A percentile compares a stretch with the other conserved stretches of the same genome.
Conservation (phyloP, 31 red algal genomes). For the Odonthalia washingtoniensis region DNA sequence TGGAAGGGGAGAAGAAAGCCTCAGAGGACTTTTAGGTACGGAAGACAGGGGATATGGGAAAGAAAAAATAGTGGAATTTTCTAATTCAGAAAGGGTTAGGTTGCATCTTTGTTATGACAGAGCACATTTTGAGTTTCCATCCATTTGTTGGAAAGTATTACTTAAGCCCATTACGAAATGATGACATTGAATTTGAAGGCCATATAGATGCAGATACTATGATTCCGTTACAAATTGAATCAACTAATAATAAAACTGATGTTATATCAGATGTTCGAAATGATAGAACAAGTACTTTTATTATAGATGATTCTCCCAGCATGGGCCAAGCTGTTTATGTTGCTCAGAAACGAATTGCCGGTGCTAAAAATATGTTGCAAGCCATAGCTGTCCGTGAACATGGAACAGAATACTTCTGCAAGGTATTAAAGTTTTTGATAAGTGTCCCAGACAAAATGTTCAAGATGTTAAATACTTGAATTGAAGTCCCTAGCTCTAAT, state of each 20-base stretch:
- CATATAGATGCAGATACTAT: background rate
- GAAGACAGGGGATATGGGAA: conserved; percentile 29
- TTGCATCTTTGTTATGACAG: conserved; percentile 38
- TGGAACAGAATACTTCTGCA: too few relatives aligned
- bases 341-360: too few relatives aligned
- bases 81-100: conserved; percentile 12
- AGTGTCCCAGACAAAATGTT: too few relatives aligned
- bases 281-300: conserved; percentile 16
- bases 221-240: background rate
- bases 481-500: too few relatives aligned
- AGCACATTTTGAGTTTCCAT: conserved; percentile 19
- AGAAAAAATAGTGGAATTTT: background rate
- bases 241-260: conserved; percentile 8
- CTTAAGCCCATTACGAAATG: conserved; percentile 22
- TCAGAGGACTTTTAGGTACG: conserved; percentile 10
- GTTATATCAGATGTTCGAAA: background rate
- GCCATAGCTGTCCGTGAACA: too few relatives aligned
- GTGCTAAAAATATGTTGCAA: too few relatives aligned
- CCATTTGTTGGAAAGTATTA: conserved; percentile 24
- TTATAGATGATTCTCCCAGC: conserved; percentile 26
- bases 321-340: too few relatives aligned
- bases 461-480: too few relatives aligned
- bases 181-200: too few relatives aligned
- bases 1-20: conserved; percentile 3
- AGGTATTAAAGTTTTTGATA: too few relatives aligned